Percentiles rank a stretch among this genome's conserved stretches.
These are phyloP conservation scores for Penicilliopsis zonata DNA, from an alignment of 495 filamentous ascomycete species.

Conservation along the genomic window DNA sequence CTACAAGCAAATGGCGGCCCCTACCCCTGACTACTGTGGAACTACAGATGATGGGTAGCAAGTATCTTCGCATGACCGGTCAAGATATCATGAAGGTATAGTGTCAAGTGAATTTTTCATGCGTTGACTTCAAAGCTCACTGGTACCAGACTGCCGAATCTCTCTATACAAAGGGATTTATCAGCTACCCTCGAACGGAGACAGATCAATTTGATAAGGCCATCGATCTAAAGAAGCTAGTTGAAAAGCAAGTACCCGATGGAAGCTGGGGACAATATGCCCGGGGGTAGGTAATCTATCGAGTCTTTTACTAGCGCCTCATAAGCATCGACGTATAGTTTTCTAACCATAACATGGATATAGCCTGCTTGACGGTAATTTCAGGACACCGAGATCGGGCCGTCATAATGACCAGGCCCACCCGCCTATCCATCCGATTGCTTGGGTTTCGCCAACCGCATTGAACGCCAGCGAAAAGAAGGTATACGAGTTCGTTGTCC, in stretches of 20 bases:
- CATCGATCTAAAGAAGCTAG: slow-evolving; percentile 70
- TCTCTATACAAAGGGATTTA: slow-evolving; percentile 91
- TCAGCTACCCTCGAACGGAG: slow-evolving; percentile 94
- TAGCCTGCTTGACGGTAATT: slow-evolving; percentile 64
- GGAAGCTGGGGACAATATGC: slow-evolving; percentile 73
- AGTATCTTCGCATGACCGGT: slow-evolving; percentile 74
- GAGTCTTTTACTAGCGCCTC: no score
- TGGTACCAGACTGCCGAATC: slow-evolving; percentile 52
- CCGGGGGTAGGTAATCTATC: slow-evolving; percentile 35
- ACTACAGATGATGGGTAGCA: slow-evolving; percentile 89
- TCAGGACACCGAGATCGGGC: slow-evolving; percentile 70
- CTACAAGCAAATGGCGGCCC: slow-evolving; percentile 88
- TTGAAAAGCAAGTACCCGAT: slow-evolving; percentile 75
- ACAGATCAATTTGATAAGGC: slow-evolving; percentile 90
- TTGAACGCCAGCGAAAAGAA: slow-evolving; percentile 55
- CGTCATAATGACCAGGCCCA: slow-evolving; percentile 91
- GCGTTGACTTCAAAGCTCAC: slow-evolving; percentile 4
- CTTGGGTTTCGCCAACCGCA: slow-evolving; percentile 51
- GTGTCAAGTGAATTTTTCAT: no score
- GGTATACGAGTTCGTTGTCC: slow-evolving; percentile 89
- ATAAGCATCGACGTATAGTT: no score
- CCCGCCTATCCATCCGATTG: slow-evolving; percentile 91
- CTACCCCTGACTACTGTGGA: slow-evolving; percentile 95
- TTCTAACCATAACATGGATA: not conserved
- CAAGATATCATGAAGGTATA: slow-evolving; percentile 69